phyloP scores from a whole-genome alignment of 352 stramenopile species.

The Phytophthora sansomeana region DNA sequence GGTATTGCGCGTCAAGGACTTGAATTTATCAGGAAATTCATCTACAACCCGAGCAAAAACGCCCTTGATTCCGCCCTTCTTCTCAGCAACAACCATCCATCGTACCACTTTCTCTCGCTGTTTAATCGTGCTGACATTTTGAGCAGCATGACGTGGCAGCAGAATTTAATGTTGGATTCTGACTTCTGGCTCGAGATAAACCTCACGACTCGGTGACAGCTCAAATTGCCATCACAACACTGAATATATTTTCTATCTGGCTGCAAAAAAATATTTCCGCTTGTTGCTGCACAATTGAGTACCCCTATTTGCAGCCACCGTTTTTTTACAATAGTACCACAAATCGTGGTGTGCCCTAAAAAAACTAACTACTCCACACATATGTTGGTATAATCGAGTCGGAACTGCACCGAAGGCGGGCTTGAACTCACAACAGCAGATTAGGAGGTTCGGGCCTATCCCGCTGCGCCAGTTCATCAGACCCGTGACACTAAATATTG shows the following conservation, averaged over 20 bases:
- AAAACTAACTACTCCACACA: not conserved
- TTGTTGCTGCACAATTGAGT: too few species aligned
- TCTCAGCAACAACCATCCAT: too few species aligned
- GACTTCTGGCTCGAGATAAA: too few species aligned
- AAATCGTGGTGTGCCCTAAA: slow-evolving; percentile 1
- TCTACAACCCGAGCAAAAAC: slow-evolving; percentile 9
- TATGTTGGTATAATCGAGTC: not conserved
- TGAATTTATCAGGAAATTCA: slow-evolving; percentile 12
- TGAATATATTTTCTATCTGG: too few species aligned
- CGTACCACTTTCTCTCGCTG: slow-evolving; percentile 1
- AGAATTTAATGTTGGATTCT: too few species aligned
- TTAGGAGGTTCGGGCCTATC: slow-evolving; percentile 1
- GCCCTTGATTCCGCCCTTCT: slow-evolving; percentile 1
- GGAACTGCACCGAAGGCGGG: slow-evolving; percentile 3
- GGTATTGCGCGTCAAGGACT: slow-evolving; percentile 5
- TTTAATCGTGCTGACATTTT: slow-evolving; percentile 1
- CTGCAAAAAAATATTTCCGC: too few species aligned
- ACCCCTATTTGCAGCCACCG: too few species aligned
- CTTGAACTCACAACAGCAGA: not conserved
- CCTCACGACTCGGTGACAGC: too few species aligned
- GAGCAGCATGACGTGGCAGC: too few species aligned
- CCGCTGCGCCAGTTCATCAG: not conserved
- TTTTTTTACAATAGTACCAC: not conserved
- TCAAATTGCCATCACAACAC: too few species aligned
- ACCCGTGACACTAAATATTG: slow-evolving; percentile 4